Evolutionary conservation across 441 rosid genomes (phyloP).

Genomic region (Eruca vesicaria): DNA sequence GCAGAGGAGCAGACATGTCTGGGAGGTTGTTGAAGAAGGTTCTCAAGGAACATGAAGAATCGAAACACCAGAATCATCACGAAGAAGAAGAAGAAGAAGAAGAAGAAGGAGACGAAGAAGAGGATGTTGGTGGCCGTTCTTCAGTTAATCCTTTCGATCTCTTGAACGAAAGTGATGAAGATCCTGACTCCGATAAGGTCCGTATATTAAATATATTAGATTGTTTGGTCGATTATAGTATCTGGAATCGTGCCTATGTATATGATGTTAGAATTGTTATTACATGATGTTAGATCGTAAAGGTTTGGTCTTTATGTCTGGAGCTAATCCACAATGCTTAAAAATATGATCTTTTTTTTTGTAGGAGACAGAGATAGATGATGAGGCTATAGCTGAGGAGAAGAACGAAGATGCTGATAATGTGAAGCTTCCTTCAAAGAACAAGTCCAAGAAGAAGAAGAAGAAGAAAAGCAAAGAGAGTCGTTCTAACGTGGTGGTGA

Average conservation of each 20-base stretch:
- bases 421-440: constrained; percentile 31
- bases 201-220: neutral
- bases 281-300: neutral
- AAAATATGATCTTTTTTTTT: constrained; percentile 3
- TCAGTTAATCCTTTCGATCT: constrained; percentile 72
- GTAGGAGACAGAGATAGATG: constrained; percentile 44
- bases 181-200: constrained; percentile 54
- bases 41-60: constrained; percentile 70
- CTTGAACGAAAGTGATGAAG: constrained; percentile 53
- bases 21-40: constrained; percentile 75
- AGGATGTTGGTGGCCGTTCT: constrained; percentile 38
- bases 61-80: constrained; percentile 33
- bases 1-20: constrained; percentile 46
- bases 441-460: constrained; percentile 79
- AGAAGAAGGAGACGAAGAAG: constrained; percentile 39
- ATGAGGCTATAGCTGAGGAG: constrained; percentile 36
- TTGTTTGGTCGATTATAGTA: neutral
- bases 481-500: constrained; percentile 29
- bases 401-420: constrained; percentile 30
- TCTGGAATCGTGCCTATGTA: neutral
- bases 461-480: constrained; percentile 72
- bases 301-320: neutral
- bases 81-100: constrained; percentile 22
- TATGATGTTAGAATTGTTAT: neutral
- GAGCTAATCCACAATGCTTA: neutral